Conservation (phyloP, 148 eudicot species). For the Talinum fruticosum region DNA sequence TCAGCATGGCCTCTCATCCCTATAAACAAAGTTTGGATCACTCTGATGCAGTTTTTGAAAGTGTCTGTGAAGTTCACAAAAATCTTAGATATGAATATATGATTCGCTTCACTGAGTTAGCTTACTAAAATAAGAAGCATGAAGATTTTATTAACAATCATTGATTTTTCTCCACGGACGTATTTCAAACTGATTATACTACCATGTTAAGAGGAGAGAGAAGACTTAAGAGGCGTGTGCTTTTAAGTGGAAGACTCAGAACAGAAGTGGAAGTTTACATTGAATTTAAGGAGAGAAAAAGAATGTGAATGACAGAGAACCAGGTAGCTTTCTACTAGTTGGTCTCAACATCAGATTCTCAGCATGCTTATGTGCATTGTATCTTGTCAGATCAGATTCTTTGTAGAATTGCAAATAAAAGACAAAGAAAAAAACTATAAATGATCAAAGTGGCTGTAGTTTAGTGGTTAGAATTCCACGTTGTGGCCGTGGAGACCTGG, state of each 20-base stretch:
- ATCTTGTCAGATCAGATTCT: not conserved
- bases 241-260: not conserved
- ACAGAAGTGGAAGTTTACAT: not conserved
- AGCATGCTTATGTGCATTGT: not conserved
- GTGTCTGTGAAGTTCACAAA: not conserved
- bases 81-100: not conserved
- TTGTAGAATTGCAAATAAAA: no score
- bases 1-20: not conserved
- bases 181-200: not conserved
- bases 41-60: not conserved
- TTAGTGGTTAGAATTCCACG: not conserved
- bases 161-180: no score
- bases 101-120: not conserved
- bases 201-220: not conserved
- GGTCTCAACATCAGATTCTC: not conserved
- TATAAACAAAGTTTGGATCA: not conserved
- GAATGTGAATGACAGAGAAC: not conserved
- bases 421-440: not conserved
- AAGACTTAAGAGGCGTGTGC: not conserved
- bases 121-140: not conserved
- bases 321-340: not conserved
- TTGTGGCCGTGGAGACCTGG: slow-evolving; percentile 2
- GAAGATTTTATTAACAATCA: no score
- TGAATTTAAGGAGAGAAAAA: no score
- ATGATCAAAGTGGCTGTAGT: not conserved